Evolutionary conservation across 2,329 filamentous ascomycete species (phyloP).

Genomic region (Alternaria novae-zelandiae): DNA sequence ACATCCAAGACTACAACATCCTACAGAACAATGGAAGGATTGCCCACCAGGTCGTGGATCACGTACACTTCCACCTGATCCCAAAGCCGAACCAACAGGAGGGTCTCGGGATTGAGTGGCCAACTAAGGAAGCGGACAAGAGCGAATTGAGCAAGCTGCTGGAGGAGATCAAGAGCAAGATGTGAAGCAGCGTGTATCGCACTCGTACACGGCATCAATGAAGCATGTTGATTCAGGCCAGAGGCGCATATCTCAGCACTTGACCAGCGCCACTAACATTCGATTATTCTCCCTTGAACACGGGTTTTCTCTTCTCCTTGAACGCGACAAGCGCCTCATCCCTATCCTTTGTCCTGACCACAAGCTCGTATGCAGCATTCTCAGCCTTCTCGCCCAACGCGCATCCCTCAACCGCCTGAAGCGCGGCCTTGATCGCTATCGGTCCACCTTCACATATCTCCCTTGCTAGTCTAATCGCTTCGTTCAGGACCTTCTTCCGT

Average conservation of each 20-base stretch:
- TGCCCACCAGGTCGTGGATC: slow-evolving; percentile 91
- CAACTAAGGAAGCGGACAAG: slow-evolving; percentile 77
- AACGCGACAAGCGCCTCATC: slow-evolving; percentile 90
- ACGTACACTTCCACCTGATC: slow-evolving; percentile 98
- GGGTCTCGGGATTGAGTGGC: slow-evolving; percentile 83
- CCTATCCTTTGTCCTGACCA: slow-evolving; percentile 84
- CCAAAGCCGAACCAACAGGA: slow-evolving; percentile 88
- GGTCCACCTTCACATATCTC: slow-evolving; percentile 92
- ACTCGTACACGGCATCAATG: slow-evolving; percentile 15
- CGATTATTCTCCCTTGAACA: slow-evolving; percentile 62
- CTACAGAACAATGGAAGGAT: slow-evolving; percentile 94
- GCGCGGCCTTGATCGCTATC: slow-evolving; percentile 77
- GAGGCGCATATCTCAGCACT: background rate
- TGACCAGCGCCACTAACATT: background rate
- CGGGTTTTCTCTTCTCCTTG: slow-evolving; percentile 73
- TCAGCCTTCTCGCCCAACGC: slow-evolving; percentile 74
- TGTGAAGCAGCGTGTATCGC: slow-evolving; percentile 57
- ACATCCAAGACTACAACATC: slow-evolving; percentile 85
- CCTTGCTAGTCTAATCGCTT: slow-evolving; percentile 77
- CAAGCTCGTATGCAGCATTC: slow-evolving; percentile 83
- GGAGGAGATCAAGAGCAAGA: slow-evolving; percentile 88
- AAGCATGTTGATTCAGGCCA: slow-evolving; percentile 12
- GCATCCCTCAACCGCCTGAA: slow-evolving; percentile 77
- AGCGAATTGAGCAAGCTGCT: slow-evolving; percentile 78
- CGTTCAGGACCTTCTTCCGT: slow-evolving; percentile 71